Conservation (phyloP, 768 basidiomycete species). For the Cytidiella melzeri region DNA sequence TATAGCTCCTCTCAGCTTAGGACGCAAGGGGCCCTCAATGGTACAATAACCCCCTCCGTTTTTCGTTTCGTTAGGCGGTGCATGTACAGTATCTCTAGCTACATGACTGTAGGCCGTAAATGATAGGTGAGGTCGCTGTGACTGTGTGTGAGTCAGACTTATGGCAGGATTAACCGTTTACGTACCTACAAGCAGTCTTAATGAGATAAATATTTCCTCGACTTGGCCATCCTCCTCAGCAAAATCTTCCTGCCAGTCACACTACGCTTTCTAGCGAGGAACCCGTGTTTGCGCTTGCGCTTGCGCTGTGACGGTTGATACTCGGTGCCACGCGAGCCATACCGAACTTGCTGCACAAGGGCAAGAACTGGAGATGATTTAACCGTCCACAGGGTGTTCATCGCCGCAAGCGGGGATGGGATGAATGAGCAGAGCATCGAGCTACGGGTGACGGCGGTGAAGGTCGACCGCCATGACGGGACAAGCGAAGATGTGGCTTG, state of each 20-base stretch:
- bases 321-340: conserved; percentile 71
- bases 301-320: conserved; percentile 96
- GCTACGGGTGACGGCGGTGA: not conserved
- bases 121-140: too few species aligned
- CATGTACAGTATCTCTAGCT: too few species aligned
- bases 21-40: not conserved
- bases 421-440: not conserved
- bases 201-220: conserved; percentile 76
- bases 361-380: conserved; percentile 31
- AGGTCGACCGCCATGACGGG: not conserved
- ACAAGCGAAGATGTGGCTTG: not conserved
- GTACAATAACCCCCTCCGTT: too few species aligned
- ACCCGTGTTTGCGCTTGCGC: conserved; percentile 90
- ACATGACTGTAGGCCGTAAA: too few species aligned
- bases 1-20: not conserved
- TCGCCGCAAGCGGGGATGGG: conserved; percentile 1
- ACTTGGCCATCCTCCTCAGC: conserved; percentile 62
- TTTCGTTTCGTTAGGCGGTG: too few species aligned
- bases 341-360: conserved; percentile 51
- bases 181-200: too few species aligned
- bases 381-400: conserved; percentile 2
- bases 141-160: too few species aligned
- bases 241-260: conserved; percentile 70
- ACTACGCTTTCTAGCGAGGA: conserved; percentile 68
- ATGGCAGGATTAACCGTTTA: too few species aligned